Conservation (phyloP, 1,284 basidiomycete genomes). For the Naganishia liquefaciens region DNA sequence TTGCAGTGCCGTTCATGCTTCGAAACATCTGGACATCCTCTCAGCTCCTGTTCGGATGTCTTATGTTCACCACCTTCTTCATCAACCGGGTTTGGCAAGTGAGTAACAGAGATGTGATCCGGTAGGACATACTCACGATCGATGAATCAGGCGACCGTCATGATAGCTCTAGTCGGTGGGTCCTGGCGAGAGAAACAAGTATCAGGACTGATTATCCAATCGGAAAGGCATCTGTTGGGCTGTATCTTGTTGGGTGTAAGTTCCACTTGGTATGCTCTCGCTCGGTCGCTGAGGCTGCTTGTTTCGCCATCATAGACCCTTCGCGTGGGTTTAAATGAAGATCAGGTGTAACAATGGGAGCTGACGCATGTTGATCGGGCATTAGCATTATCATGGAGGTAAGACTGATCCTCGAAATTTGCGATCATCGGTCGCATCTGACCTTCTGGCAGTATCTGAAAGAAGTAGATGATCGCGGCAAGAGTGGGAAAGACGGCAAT, state of each 20-base stretch:
- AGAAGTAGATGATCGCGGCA: slow-evolving; percentile 61
- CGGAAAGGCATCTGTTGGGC: slow-evolving; percentile 77
- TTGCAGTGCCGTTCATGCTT: slow-evolving; percentile 72
- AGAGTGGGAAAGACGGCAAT: slow-evolving; percentile 20
- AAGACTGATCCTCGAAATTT: slow-evolving; percentile 35
- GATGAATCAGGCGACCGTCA: slow-evolving; percentile 65
- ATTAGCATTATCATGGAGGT: slow-evolving; percentile 84
- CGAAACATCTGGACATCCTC: slow-evolving; percentile 90
- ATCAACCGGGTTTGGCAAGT: slow-evolving; percentile 72
- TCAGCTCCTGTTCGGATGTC: slow-evolving; percentile 70
- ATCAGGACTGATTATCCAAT: neutral
- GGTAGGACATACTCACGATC: neutral
- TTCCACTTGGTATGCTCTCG: slow-evolving; percentile 2
- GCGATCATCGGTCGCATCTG: slow-evolving; percentile 15
- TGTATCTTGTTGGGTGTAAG: slow-evolving; percentile 82
- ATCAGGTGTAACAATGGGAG: neutral
- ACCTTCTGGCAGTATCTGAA: slow-evolving; percentile 68
- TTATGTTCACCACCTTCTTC: slow-evolving; percentile 82
- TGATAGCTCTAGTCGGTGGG: slow-evolving; percentile 71
- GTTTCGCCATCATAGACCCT: slow-evolving; percentile 31
- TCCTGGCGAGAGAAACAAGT: neutral
- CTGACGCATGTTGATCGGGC: neutral
- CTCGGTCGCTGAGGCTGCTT: neutral
- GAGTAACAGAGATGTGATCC: slow-evolving; percentile 33
- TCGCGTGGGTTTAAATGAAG: slow-evolving; percentile 20